Evolutionary conservation across 352 stramenopile species (phyloP).

Genomic region (Globisporangium heterothallicum): DNA sequence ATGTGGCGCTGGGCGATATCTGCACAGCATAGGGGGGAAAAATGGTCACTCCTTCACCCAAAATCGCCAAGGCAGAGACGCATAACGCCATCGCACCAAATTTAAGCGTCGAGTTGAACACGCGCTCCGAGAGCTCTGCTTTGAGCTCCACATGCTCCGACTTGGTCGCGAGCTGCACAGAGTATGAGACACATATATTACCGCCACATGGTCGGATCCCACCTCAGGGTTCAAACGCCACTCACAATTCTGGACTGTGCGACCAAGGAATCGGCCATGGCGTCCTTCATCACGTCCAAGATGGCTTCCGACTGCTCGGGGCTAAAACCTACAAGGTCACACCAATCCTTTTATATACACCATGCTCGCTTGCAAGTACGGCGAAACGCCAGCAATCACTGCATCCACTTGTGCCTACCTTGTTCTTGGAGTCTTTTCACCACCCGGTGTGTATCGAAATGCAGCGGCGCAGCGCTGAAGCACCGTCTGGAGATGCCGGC

Average conservation of each 20-base stretch:
- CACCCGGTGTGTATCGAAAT: conserved; percentile 51
- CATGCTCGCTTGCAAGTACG: background rate
- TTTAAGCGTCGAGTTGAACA: conserved; percentile 88
- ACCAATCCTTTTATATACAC: background rate
- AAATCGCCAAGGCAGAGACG: background rate
- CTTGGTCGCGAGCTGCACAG: conserved; percentile 74
- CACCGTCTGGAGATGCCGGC: background rate
- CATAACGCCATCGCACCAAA: conserved; percentile 40
- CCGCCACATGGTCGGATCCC: background rate
- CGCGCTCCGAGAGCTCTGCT: conserved; percentile 79
- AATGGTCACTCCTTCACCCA: too few species aligned
- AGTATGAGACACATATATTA: background rate
- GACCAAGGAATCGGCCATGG: conserved; percentile 74
- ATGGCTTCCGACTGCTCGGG: conserved; percentile 69
- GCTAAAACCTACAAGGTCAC: conserved; percentile 45
- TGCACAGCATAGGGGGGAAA: too few species aligned
- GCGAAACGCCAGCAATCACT: background rate
- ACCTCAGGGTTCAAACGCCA: conserved; percentile 1
- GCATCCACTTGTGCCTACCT: too few species aligned
- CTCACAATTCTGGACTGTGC: conserved; percentile 63
- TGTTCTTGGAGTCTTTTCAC: conserved; percentile 67
- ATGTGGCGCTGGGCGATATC: conserved; percentile 87
- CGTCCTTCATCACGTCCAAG: conserved; percentile 74
- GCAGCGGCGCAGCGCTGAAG: conserved; percentile 15
- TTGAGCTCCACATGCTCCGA: conserved; percentile 83